Evolutionary conservation across 306 rosid species (phyloP), one percentile per base, ranked within the genome.

Genomic region (Oxytropis ochrocephala): DNA sequence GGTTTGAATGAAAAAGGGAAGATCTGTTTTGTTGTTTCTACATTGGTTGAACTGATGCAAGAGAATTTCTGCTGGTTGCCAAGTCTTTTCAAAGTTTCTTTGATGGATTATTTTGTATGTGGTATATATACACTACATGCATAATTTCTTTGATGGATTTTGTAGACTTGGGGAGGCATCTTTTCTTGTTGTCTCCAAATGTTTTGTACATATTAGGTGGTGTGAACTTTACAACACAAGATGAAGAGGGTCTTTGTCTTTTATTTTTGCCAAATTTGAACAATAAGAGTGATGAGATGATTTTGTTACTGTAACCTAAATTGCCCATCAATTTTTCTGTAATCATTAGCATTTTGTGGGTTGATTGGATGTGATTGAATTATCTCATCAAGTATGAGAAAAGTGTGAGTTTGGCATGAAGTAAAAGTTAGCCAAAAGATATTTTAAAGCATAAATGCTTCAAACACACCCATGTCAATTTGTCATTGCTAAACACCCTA

Each of bases 131-230:
- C 50, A 81, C 59, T 79, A 49, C 69, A 48, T 64, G 65, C 76
- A 24, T 24, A 1, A 24, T 80, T 80, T 78, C 64, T 71, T 85
- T 73, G 76, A 39, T 74, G 85, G 83, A 85, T 78, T 75, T 63
- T 85, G 59, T 66, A 82, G 84, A 77, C 84, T 81, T 83, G 77
- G 78, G 74, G 83, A 82, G 80, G 57, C 65, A 79, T 79, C 53
- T 48, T 64, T 76, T 77, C 69, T 62, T 82, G 75, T 62, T 82
- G 77, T 74, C 77, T 76, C 82, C 41, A 76, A 80, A 82, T 73
- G 64, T 74, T 86, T 87, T 86, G 94, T 87, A 87, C 81, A 87
- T 85, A 87, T 80, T 64, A 64, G 69, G 73, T 13, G 64, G 53
- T 67, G 70, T 67, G 67, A 51, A 51, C 65, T 19, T 77, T 60